These are phyloP conservation scores for Eutrema yunnanense DNA, from an alignment of 345 rosid species.

Conservation along the genomic window DNA sequence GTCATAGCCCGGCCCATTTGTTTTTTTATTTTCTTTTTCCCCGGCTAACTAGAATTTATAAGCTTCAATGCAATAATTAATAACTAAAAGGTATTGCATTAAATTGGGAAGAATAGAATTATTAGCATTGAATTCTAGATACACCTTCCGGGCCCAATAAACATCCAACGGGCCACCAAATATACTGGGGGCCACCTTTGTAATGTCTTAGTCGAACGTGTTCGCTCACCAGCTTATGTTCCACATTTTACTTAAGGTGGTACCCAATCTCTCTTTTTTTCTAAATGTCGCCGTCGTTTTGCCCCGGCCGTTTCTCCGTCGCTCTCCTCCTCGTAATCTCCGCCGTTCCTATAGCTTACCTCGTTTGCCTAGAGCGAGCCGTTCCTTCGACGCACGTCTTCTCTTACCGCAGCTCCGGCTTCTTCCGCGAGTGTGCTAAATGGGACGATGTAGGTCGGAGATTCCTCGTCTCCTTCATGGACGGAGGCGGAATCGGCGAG, in stretches of 20 bases:
- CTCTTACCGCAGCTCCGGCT: slow-evolving; percentile 68
- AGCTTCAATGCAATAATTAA: background rate
- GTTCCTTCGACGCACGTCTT: slow-evolving; percentile 54
- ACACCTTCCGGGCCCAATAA: slow-evolving; percentile 1
- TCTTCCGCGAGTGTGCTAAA: slow-evolving; percentile 81
- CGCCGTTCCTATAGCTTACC: slow-evolving; percentile 63
- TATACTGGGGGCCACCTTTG: background rate
- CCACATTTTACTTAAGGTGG: slow-evolving; percentile 4
- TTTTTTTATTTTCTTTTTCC: too few species aligned
- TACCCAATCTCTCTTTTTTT: background rate
- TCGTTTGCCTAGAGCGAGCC: slow-evolving; percentile 52
- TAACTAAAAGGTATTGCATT: background rate
- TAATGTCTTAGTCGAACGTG: background rate
- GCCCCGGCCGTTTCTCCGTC: slow-evolving; percentile 19
- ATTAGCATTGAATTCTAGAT: slow-evolving; percentile 5
- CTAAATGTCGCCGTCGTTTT: slow-evolving; percentile 25
- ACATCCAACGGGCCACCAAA: slow-evolving; percentile 9
- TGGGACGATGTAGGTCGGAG: slow-evolving; percentile 70
- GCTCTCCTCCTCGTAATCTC: slow-evolving; percentile 44
- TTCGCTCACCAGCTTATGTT: background rate
- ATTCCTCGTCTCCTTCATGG: slow-evolving; percentile 75
- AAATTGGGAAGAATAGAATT: background rate
- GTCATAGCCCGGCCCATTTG: background rate
- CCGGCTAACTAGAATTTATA: background rate
- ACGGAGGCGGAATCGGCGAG: slow-evolving; percentile 66